Base-by-base conservation (phyloP, 2,329 filamentous ascomycete genomes). In the Trichoderma cornu-damae region DNA sequence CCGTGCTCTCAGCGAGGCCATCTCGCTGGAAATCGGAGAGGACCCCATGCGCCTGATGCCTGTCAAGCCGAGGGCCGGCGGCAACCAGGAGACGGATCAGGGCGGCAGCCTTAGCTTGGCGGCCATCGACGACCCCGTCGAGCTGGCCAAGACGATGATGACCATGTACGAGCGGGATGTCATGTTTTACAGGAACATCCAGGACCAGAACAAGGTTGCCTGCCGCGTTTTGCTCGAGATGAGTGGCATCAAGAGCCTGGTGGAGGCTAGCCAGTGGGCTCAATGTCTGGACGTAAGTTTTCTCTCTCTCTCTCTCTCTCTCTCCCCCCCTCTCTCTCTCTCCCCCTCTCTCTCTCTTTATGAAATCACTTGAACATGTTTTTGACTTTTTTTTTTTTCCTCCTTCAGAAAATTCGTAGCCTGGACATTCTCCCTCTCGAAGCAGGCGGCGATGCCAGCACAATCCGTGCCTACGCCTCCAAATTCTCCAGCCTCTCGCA, bases 1-100 rank as follows among this genome's bases (percentile, higher is more conserved):
- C 72, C 87, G 91, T 37, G 88, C 92, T 3, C 79, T 99, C 34
- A 95, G 92, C 57, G 91, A 97, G 71, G 89, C 90, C 43, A 85
- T 97, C 59, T 87, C 90, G 11, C 81, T 93, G 9, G 91, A 96
- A 66, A 82, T 96, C 65, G 91, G 90, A 53, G 87, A 94, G 65
- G 86, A 90, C 59, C 84, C 87, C 16, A 79, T 92, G 72, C 86
- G 86, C 40, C 76, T 96, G 49, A 84, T 91, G 72, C 90, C 90
- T 2, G 78, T 95, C 64, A 91, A 90, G 73, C 89, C 90, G 30
- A 81, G 89, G 59, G 75, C 73, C 5, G 77, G 73, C 5, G 73
- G 69, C 12, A 65, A 69, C 58, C 70, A 74, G 48, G 68, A 68
- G 14, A 70, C 68, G 6, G 58, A 63, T 42, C 70, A 75, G 59